A percentile compares a stretch with the other conserved stretches of the same genome.
These are phyloP conservation scores for Spathaspora hagerdaliae DNA, from an alignment of 805 yeast species.

Conservation along the genomic window DNA sequence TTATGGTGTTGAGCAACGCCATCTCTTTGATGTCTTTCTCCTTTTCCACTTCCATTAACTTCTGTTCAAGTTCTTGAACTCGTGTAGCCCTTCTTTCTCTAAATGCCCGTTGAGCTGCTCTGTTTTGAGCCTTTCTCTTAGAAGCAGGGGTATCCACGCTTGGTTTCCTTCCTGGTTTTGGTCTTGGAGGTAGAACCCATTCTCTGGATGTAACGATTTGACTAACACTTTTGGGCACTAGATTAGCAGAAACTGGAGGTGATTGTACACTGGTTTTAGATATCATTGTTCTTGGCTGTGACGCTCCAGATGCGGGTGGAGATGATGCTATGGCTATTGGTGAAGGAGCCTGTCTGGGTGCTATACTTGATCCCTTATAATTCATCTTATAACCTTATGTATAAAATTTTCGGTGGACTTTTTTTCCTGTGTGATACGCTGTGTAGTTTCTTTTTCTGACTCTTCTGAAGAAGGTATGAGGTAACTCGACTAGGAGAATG, in stretches of 20 bases:
- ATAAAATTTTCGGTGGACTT: neutral
- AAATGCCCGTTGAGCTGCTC: constrained; percentile 93
- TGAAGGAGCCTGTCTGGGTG: constrained; percentile 18
- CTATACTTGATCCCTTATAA: constrained; percentile 14
- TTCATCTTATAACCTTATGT: constrained; percentile 6
- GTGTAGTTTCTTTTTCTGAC: neutral
- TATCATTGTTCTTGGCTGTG: neutral
- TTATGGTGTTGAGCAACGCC: constrained; percentile 48
- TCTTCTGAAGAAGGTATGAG: no score
- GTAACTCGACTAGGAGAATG: no score
- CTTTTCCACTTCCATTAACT: constrained; percentile 61
- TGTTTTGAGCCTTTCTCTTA: constrained; percentile 83
- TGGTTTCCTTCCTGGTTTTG: constrained; percentile 61
- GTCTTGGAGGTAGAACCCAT: constrained; percentile 60
- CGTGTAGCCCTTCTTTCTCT: constrained; percentile 82
- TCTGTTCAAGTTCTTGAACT: constrained; percentile 72
- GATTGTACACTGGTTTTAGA: neutral
- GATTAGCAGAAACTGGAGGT: neutral
- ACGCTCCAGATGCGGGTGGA: constrained; percentile 8
- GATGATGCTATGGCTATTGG: constrained; percentile 13
- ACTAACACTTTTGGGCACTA: constrained; percentile 17
- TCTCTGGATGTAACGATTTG: constrained; percentile 55
- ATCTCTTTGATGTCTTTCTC: constrained; percentile 61
- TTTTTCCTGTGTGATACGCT: neutral
- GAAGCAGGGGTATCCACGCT: constrained; percentile 76